These are phyloP conservation scores for Arabidopsis suecica DNA, from an alignment of 345 rosid species.

Conservation along the genomic window DNA sequence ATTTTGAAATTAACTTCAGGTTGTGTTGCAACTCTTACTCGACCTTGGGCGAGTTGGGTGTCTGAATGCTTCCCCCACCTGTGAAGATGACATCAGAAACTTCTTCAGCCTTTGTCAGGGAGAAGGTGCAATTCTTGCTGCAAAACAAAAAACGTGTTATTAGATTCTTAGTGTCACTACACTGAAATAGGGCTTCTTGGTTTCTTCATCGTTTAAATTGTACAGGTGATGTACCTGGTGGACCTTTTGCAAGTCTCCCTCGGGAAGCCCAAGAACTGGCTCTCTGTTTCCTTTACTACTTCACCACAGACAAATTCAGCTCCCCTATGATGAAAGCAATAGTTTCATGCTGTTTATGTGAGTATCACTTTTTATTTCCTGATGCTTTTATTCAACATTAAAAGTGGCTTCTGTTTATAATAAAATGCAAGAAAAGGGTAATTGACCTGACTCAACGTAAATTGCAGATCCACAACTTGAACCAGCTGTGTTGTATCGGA, in stretches of 20 bases:
- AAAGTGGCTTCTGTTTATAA: conserved; percentile 20
- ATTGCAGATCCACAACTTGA: conserved; percentile 72
- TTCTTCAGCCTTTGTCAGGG: conserved; percentile 59
- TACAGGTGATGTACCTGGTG: conserved; percentile 62
- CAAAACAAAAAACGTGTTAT: conserved; percentile 1
- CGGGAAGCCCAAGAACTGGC: conserved; percentile 70
- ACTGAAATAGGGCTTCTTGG: conserved; percentile 25
- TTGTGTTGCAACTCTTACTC: conserved; percentile 69
- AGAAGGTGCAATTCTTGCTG: conserved; percentile 53
- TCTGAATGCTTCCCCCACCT: conserved; percentile 47
- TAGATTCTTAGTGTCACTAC: conserved; percentile 1
- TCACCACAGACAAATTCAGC: conserved; percentile 53
- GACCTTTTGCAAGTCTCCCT: conserved; percentile 77
- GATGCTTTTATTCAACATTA: conserved; percentile 12
- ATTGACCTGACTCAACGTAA: conserved; percentile 22
- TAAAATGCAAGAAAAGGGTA: conserved; percentile 4
- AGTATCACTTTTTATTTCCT: conserved; percentile 39
- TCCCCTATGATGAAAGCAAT: conserved; percentile 60
- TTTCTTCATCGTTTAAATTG: conserved; percentile 23
- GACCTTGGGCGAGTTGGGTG: conserved; percentile 65
- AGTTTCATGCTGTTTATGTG: conserved; percentile 73
- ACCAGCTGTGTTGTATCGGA: conserved; percentile 55
- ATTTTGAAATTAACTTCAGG: conserved; percentile 48
- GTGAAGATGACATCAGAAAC: conserved; percentile 64
- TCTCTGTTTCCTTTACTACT: conserved; percentile 67